Conservation (phyloP, 495 filamentous ascomycete species). For the Sabuloglossum arenarium region DNA sequence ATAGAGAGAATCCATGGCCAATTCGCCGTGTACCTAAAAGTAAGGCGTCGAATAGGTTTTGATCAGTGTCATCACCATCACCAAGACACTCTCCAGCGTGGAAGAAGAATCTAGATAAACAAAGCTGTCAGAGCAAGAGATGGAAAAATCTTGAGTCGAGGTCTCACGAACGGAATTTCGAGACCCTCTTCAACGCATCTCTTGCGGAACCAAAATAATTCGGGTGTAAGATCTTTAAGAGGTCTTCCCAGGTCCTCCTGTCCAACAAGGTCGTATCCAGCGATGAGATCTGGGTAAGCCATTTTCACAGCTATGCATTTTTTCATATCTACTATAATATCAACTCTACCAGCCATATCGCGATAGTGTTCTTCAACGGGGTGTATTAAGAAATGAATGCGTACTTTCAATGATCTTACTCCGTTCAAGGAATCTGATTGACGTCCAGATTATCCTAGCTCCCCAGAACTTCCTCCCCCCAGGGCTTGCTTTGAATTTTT, state of each 20-base stretch:
- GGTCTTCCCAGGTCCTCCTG: slow-evolving; percentile 63
- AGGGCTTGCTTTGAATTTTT: slow-evolving; percentile 46
- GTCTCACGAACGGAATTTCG: slow-evolving; percentile 44
- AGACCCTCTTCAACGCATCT: slow-evolving; percentile 56
- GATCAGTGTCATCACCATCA: slow-evolving; percentile 51
- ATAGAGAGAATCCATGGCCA: slow-evolving; percentile 70
- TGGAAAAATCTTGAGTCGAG: not conserved
- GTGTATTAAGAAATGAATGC: not conserved
- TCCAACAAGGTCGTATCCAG: slow-evolving; percentile 71
- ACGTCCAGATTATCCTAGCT: slow-evolving; percentile 72
- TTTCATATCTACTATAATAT: slow-evolving; percentile 36
- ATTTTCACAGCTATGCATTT: slow-evolving; percentile 63
- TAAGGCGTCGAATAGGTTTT: slow-evolving; percentile 80
- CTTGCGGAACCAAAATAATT: slow-evolving; percentile 85
- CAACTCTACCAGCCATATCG: not conserved
- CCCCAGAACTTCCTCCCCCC: slow-evolving; percentile 65
- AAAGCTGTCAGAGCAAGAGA: not conserved
- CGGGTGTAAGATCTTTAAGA: slow-evolving; percentile 53
- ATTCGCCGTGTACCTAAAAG: slow-evolving; percentile 75
- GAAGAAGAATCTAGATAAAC: slow-evolving; percentile 39
- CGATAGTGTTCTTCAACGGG: too few relatives aligned
- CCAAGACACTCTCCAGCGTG: slow-evolving; percentile 76
- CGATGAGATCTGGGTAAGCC: slow-evolving; percentile 56
- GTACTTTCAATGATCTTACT: slow-evolving; percentile 40
- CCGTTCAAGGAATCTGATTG: slow-evolving; percentile 37